Evolutionary conservation across 345 rosid species (phyloP).

Genomic region (Garcia nutans): DNA sequence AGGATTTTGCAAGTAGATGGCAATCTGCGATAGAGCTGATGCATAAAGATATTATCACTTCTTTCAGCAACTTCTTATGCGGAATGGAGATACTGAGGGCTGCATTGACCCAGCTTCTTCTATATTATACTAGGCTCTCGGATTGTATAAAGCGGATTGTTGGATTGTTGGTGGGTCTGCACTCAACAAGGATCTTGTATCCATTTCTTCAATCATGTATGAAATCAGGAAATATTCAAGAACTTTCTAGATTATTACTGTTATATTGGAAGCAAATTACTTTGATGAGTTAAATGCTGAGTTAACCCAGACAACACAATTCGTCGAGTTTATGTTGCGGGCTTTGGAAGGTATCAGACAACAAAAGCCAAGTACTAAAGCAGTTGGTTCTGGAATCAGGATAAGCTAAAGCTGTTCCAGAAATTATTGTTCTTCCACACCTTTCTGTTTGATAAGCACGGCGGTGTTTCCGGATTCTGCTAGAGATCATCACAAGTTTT

Average conservation of each 20-base stretch:
- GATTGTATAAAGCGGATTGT: slow-evolving; percentile 75
- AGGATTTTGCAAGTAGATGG: slow-evolving; percentile 90
- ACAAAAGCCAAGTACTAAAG: neutral
- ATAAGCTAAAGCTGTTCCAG: neutral
- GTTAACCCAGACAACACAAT: neutral
- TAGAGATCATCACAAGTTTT: too few species aligned
- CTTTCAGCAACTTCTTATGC: slow-evolving; percentile 94
- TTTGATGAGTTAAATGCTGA: neutral
- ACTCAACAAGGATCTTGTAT: slow-evolving; percentile 85
- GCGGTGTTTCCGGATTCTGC: too few species aligned
- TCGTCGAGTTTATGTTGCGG: neutral
- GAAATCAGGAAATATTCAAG: slow-evolving; percentile 90
- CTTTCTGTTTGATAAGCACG: too few species aligned
- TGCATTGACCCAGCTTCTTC: slow-evolving; percentile 89
- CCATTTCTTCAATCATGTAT: slow-evolving; percentile 93
- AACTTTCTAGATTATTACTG: slow-evolving; percentile 51
- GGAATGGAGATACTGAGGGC: slow-evolving; percentile 98
- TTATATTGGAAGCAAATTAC: neutral
- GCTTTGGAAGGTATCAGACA: neutral
- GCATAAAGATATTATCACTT: slow-evolving; percentile 97
- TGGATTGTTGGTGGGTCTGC: slow-evolving; percentile 66
- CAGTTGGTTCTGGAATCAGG: neutral
- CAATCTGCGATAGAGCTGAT: slow-evolving; percentile 88
- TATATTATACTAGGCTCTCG: slow-evolving; percentile 86
- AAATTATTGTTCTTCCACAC: too few species aligned